A percentile compares a stretch with the other conserved stretches of the same genome.
These are phyloP conservation scores for Albatrellus sp. DNA, from an alignment of 1,284 basidiomycete genomes.

Conservation along the genomic window DNA sequence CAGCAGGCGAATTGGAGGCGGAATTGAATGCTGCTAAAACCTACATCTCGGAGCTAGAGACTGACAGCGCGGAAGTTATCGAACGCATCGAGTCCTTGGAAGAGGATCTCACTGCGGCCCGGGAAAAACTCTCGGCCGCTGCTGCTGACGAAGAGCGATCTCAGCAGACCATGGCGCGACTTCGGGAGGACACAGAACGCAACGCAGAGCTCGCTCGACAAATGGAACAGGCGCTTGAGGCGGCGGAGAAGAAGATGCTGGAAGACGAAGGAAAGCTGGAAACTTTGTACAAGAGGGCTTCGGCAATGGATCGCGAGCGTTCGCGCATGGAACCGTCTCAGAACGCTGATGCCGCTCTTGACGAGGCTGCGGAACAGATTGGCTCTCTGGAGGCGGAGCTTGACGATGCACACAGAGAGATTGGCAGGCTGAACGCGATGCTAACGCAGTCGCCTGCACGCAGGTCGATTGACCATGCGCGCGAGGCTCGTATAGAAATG, in stretches of 20 bases:
- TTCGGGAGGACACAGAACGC: slow-evolving; percentile 40
- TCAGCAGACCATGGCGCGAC: slow-evolving; percentile 19
- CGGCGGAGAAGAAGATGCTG: slow-evolving; percentile 51
- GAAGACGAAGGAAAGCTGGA: slow-evolving; percentile 44
- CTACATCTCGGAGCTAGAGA: slow-evolving; percentile 44
- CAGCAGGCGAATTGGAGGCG: slow-evolving; percentile 17
- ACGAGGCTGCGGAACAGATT: slow-evolving; percentile 41
- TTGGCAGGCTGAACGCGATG: slow-evolving; percentile 58
- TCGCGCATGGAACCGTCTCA: slow-evolving; percentile 22
- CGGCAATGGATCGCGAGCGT: slow-evolving; percentile 44
- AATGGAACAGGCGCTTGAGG: slow-evolving; percentile 62
- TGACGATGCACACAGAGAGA: slow-evolving; percentile 70
- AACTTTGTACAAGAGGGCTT: slow-evolving; percentile 38
- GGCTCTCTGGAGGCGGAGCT: slow-evolving; percentile 64
- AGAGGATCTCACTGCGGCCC: slow-evolving; percentile 31
- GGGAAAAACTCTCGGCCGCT: slow-evolving; percentile 33
- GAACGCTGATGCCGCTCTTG: slow-evolving; percentile 18
- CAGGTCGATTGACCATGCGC: slow-evolving; percentile 60
- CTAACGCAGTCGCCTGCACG: slow-evolving; percentile 66
- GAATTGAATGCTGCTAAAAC: slow-evolving; percentile 32
- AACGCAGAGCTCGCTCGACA: slow-evolving; percentile 44
- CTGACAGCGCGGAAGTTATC: slow-evolving; percentile 30
- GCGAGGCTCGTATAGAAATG: slow-evolving; percentile 59
- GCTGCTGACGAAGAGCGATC: slow-evolving; percentile 33
- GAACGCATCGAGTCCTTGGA: slow-evolving; percentile 41